Conservation (phyloP, 140 eudicot species). For the Ambrosia hybrid region DNA sequence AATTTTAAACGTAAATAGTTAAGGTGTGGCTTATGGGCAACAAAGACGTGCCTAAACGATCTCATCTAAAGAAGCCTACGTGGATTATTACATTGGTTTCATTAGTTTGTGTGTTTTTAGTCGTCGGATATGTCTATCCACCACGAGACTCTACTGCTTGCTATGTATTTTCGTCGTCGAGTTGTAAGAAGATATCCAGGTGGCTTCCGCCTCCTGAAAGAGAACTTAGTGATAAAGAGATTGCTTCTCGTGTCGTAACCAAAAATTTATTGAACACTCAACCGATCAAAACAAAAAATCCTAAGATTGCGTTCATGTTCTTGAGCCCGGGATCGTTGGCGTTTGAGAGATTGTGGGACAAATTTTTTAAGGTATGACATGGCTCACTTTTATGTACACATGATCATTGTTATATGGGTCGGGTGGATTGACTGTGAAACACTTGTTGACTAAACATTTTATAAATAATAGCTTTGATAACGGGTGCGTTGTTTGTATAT, state of each 20-base stretch:
- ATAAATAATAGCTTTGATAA: neutral
- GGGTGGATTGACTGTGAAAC: neutral
- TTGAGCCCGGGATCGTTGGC: constrained; percentile 86
- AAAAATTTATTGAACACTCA: constrained; percentile 60
- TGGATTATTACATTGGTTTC: constrained; percentile 86
- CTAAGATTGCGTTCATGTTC: constrained; percentile 96
- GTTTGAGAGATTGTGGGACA: constrained; percentile 91
- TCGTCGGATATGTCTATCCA: constrained; percentile 79
- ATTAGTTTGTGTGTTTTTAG: constrained; percentile 64
- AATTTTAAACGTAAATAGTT: constrained; percentile 45
- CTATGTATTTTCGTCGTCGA: constrained; percentile 63
- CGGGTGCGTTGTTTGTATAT: constrained; percentile 10
- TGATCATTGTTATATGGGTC: neutral
- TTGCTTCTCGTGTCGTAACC: constrained; percentile 83
- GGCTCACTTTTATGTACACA: neutral
- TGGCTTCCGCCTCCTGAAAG: constrained; percentile 95
- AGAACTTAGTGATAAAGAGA: constrained; percentile 74
- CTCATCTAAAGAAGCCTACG: constrained; percentile 73
- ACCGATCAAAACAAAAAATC: constrained; percentile 36
- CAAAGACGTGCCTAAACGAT: constrained; percentile 69
- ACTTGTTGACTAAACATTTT: no score
- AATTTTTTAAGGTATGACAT: constrained; percentile 68
- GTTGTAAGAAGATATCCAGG: constrained; percentile 64
- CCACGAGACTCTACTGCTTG: constrained; percentile 77
- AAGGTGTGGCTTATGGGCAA: constrained; percentile 61